A percentile compares a stretch with the other conserved stretches of the same genome.
Conservation (phyloP, 2,329 filamentous ascomycete species). For the Penicillium sp. region DNA sequence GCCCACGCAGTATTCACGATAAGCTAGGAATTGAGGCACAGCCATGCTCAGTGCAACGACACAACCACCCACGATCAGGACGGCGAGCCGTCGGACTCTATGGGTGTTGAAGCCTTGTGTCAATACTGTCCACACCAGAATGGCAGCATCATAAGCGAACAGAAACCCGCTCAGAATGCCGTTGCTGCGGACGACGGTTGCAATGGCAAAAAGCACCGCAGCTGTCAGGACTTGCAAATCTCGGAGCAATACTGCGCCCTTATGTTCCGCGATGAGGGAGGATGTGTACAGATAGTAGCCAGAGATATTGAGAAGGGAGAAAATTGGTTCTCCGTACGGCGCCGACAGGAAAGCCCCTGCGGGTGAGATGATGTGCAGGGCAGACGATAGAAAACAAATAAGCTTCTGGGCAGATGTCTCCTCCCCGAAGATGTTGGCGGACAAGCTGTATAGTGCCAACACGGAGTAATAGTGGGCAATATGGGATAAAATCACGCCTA, state of each 20-base stretch:
- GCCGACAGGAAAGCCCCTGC: slow-evolving; percentile 88
- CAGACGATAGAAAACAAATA: slow-evolving; percentile 63
- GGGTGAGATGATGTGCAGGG: slow-evolving; percentile 80
- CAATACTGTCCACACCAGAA: slow-evolving; percentile 47
- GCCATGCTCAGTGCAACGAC: slow-evolving; percentile 68
- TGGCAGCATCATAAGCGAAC: slow-evolving; percentile 65
- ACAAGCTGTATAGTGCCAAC: slow-evolving; percentile 69
- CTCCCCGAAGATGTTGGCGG: slow-evolving; percentile 56
- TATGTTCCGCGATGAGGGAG: slow-evolving; percentile 36
- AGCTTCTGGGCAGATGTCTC: slow-evolving; percentile 32
- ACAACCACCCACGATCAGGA: slow-evolving; percentile 67
- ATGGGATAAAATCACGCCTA: slow-evolving; percentile 70
- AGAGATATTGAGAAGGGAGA: slow-evolving; percentile 73
- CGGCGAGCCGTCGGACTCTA: slow-evolving; percentile 56
- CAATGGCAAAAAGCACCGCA: slow-evolving; percentile 69
- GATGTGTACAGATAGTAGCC: slow-evolving; percentile 71
- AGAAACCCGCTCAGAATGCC: slow-evolving; percentile 79
- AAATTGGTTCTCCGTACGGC: slow-evolving; percentile 79
- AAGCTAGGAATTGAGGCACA: slow-evolving; percentile 75
- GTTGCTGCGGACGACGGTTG: slow-evolving; percentile 79
- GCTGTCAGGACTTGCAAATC: slow-evolving; percentile 61
- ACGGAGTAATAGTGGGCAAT: slow-evolving; percentile 75
- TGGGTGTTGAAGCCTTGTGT: slow-evolving; percentile 37
- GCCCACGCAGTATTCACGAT: slow-evolving; percentile 65
- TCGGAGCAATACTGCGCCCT: slow-evolving; percentile 29